Evolutionary conservation across 192 early-diverging fungal species (phyloP), one percentile per base, ranked within the genome.

Genomic region (Coemansia sp.): DNA sequence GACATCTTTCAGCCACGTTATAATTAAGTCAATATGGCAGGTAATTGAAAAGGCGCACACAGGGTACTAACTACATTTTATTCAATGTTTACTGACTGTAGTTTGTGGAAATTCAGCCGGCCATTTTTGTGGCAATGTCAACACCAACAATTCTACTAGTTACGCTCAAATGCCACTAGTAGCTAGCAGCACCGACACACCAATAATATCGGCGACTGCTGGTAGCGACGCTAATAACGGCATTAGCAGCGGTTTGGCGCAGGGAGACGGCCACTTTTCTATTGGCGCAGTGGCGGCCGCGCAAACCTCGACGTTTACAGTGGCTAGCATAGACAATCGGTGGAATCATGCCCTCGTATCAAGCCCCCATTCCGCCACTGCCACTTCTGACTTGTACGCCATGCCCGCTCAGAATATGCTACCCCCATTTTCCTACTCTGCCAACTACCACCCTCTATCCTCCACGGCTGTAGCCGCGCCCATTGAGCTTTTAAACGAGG

Each of bases 341-440:
- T 74, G 64, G 73, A 69, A 65, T 52, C 73, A 62, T 58, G 69
- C 69, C 55, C 53, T 69, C 65, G 53, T 63, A 80, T 72, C 78
- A 80, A 80, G 78, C 78, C 78, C 58, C 78, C 59, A 68, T 69
- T 44, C 63, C 73, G 78, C 78, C 78, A 80, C 78, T 22, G 59
- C 16, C 78, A 80, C 59, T 80, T 61, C 69, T 69, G 73, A 80
- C 73, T 69, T 75, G 61, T 55, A 68, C 73, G 73, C 78, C 78
- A 80, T 68, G 69, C 39, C 69, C 47, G 53, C 61, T 53, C 65
- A 67, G 55, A 74, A 68, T 73, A 70, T 41, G 30, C 45, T 73
- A 47, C 61, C 64, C 34, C 44, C 50, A 44, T 38, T 30, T 43
- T 22, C 65, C 1, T 24, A 30, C 27, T 32, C 38, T n/a, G 65